These are phyloP conservation scores for Carnegiea gigantea DNA, from an alignment of 179 eudicot genomes.

Conservation along the genomic window DNA sequence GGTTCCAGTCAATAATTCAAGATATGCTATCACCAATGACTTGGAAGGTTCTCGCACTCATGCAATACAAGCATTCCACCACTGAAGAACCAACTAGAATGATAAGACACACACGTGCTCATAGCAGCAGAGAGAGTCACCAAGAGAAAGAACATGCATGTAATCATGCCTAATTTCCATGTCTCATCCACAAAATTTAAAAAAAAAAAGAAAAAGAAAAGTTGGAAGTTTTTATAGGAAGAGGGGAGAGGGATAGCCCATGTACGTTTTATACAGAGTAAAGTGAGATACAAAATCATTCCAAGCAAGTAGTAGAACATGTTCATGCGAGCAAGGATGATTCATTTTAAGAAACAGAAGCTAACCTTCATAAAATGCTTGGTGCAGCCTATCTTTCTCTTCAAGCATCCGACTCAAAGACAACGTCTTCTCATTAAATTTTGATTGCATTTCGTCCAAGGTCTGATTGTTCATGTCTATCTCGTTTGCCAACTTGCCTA, in stretches of 20 bases:
- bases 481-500: constrained; percentile 41
- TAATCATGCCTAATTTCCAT: background rate
- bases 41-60: background rate
- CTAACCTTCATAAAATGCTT: constrained; percentile 50
- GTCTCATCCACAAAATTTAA: background rate
- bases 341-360: constrained; percentile 2
- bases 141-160: background rate
- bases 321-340: background rate
- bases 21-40: background rate
- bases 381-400: constrained; percentile 48
- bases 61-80: background rate
- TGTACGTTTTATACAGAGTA: background rate
- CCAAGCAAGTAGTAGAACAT: background rate
- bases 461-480: constrained; percentile 45
- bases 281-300: background rate
- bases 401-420: constrained; percentile 39
- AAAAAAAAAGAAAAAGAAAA: background rate
- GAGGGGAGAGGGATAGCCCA: background rate
- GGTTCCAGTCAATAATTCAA: background rate
- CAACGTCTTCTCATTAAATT: constrained; percentile 38
- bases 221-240: background rate
- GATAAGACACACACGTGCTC: background rate
- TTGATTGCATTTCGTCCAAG: constrained; percentile 41
- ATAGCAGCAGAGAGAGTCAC: background rate
- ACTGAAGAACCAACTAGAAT: background rate